Evolutionary conservation across 768 basidiomycete species (phyloP), one percentile per base, ranked within the genome.

Genomic region (Suillus fuscotomentosus): DNA sequence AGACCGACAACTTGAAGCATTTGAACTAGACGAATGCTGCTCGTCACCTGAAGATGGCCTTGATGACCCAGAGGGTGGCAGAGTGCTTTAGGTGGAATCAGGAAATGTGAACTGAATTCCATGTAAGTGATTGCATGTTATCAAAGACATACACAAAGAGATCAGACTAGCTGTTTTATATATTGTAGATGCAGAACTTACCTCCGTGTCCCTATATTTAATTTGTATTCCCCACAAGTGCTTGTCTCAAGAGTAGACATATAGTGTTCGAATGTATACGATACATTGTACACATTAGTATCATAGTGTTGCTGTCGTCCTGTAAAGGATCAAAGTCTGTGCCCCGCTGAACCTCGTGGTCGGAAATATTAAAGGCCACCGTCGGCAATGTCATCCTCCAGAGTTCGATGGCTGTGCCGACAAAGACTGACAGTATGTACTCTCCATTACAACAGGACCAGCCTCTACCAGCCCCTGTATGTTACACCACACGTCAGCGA

Each of bases 1-100:
- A 15, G 65, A 70, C 14, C 64, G 68, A 43, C 69, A 69, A 36
- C 54, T 70, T 11, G 61, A 17, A 24, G 43, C 42, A 38, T 45
- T 69, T 3, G 31, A 38, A 38, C 10, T 15, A 22, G 67, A 51
- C 20, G 60, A 20, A 41, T 3, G 3, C 24, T 4, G 20, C 20
- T 6, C 8, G 14, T 9, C 50, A 24, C 15, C 56, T 7, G 3
- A 11, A 20, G 24, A 10, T 24, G 3, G 11, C 24, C 17, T 38
- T 13, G 14, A 20, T 24, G 55, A 20, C 6, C 5, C 38, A 27
- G 24, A 59, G 13, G 17, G 2, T 13, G 17, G 5, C 5, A 41
- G n/a, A 41, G 34, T 20, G 47, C 22, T 3, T 51, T 51, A 51
- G 14, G 15, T 27, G 50, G 51, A 4, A 10, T 53, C 9, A 34